phyloP scores from a whole-genome alignment of 1,284 basidiomycete species.

The Vanrija humicola region DNA sequence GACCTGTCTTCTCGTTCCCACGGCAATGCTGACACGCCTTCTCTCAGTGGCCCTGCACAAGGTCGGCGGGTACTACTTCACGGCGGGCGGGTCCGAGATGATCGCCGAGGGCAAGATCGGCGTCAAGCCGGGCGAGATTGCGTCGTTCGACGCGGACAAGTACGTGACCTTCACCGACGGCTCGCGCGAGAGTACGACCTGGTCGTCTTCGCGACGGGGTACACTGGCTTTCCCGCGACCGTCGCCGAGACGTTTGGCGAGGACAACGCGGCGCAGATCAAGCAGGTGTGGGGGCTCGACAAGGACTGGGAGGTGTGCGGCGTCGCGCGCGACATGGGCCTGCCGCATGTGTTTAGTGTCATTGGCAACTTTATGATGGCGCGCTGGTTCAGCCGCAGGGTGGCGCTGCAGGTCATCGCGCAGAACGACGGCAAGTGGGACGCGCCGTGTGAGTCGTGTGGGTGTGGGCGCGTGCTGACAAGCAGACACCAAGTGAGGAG shows the following conservation, averaged over 20 bases:
- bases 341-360: conserved; percentile 36
- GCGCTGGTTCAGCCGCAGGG: conserved; percentile 58
- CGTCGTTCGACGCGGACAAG: conserved; percentile 49
- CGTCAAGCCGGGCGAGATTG: conserved; percentile 62
- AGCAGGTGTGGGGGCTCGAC: conserved; percentile 59
- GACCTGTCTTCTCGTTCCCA: neutral
- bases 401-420: conserved; percentile 62
- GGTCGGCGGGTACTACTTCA: conserved; percentile 53
- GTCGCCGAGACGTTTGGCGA: conserved; percentile 54
- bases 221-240: conserved; percentile 42
- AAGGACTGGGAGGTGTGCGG: conserved; percentile 59
- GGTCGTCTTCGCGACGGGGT: conserved; percentile 66
- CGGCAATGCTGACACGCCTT: neutral
- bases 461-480: too few relatives aligned
- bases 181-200: conserved; percentile 62
- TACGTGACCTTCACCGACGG: conserved; percentile 65
- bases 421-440: conserved; percentile 57
- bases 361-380: conserved; percentile 57
- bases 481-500: too few relatives aligned
- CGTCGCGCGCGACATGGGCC: conserved; percentile 55
- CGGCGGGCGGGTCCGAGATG: conserved; percentile 59
- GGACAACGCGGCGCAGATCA: conserved; percentile 53
- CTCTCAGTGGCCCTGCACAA: conserved; percentile 41
- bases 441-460: conserved; percentile 11
- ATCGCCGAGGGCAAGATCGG: conserved; percentile 70